These are phyloP conservation scores for Sarocladium brachiariae DNA, from an alignment of 2,329 filamentous ascomycete species.

Conservation along the genomic window DNA sequence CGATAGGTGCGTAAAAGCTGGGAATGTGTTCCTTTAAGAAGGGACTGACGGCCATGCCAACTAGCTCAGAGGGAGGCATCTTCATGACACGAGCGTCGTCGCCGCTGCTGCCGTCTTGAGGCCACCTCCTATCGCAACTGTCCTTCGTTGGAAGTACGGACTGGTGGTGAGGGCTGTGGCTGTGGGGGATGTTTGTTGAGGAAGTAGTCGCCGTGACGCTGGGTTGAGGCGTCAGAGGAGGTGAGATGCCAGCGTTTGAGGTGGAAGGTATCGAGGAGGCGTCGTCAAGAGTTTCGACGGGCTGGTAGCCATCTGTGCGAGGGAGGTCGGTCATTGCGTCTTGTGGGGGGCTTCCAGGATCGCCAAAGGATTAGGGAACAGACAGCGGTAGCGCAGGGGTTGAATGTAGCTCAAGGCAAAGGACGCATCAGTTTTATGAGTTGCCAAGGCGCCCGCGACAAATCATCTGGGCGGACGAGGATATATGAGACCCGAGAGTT, in stretches of 20 bases:
- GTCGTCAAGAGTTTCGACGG: constrained; percentile 2
- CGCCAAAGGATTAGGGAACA: not conserved
- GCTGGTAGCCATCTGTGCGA: constrained; percentile 8
- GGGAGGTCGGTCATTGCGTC: constrained; percentile 1
- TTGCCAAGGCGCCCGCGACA: not conserved
- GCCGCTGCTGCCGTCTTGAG: not conserved
- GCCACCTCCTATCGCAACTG: constrained; percentile 11
- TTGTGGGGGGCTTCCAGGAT: not conserved
- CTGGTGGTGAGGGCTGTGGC: constrained; percentile 6
- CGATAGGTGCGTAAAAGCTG: constrained; percentile 74
- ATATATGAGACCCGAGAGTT: not conserved
- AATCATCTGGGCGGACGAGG: not conserved
- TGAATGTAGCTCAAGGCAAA: not conserved
- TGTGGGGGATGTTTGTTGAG: not conserved
- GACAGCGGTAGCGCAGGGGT: not conserved
- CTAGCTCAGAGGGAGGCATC: constrained; percentile 55
- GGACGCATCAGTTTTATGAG: not conserved
- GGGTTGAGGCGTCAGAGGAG: constrained; percentile 6
- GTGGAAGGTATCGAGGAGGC: not conserved
- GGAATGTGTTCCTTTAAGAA: constrained; percentile 91
- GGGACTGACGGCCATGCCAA: constrained; percentile 73
- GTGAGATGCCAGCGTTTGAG: not conserved
- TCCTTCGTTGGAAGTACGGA: constrained; percentile 11
- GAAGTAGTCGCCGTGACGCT: not conserved
- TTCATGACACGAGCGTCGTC: constrained; percentile 35